Evolutionary conservation across 768 basidiomycete genomes (phyloP).

Genomic region (Auricularia sp.): DNA sequence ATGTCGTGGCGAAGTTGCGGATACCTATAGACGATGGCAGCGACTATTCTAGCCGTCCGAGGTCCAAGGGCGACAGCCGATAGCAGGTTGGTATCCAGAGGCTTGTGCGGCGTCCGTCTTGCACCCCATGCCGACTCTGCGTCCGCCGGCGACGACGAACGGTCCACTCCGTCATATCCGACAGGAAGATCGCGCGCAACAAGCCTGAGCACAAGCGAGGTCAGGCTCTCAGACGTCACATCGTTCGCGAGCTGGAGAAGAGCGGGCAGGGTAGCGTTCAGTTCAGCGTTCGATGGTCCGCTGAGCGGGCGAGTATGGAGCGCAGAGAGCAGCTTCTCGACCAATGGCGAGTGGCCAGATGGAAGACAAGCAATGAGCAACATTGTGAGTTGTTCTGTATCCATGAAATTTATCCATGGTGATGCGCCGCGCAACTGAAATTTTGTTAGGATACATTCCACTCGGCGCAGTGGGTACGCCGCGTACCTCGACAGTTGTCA

Average conservation of each 20-base stretch:
- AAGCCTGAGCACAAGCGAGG: background rate
- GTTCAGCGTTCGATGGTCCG: background rate
- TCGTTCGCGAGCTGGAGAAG: background rate
- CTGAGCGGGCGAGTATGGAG: background rate
- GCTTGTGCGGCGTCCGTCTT: background rate
- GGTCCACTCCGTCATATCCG: background rate
- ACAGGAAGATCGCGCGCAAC: background rate
- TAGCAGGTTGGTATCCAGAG: too few species aligned
- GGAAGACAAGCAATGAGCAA: slow-evolving; percentile 28
- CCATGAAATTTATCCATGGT: slow-evolving; percentile 54
- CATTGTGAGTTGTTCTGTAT: slow-evolving; percentile 29
- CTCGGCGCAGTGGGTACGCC: too few species aligned
- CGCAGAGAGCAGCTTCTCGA: background rate
- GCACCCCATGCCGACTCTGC: background rate
- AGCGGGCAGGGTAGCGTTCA: background rate
- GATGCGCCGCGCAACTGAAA: background rate
- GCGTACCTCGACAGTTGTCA: slow-evolving; percentile 8
- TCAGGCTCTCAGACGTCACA: background rate
- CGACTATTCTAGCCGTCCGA: background rate
- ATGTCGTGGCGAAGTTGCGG: background rate
- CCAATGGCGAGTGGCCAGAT: background rate
- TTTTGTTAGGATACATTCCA: background rate
- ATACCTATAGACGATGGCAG: background rate
- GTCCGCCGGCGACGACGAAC: background rate
- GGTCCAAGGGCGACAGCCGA: background rate